Evolutionary conservation across 2,329 filamentous ascomycete species (phyloP).

Genomic region (Cladosporium sp.): DNA sequence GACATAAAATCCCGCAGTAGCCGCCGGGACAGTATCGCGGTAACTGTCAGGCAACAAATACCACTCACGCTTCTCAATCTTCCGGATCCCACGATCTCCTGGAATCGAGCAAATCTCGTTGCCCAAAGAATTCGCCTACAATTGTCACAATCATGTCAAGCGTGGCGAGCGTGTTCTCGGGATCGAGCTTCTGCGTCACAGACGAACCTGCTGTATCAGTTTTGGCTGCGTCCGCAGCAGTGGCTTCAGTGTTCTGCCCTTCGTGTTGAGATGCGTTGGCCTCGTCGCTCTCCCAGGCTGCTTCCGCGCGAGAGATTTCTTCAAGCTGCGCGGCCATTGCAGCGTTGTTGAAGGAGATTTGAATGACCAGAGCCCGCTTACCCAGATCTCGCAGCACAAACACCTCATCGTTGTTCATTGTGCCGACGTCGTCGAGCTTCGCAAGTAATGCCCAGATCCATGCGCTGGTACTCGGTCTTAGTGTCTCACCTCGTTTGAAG

Average conservation of each 20-base stretch:
- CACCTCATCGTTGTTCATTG: constrained; percentile 74
- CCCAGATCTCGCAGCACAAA: constrained; percentile 77
- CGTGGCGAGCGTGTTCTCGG: constrained; percentile 56
- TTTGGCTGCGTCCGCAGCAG: constrained; percentile 10
- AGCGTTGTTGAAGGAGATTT: constrained; percentile 33
- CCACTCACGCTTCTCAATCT: constrained; percentile 9
- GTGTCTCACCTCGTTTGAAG: constrained; percentile 59
- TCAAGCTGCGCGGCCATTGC: constrained; percentile 34
- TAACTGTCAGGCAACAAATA: background rate
- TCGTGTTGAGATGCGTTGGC: constrained; percentile 9
- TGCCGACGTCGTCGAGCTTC: constrained; percentile 66
- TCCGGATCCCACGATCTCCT: constrained; percentile 45
- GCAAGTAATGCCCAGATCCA: constrained; percentile 88
- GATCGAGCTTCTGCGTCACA: constrained; percentile 32
- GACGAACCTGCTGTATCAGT: constrained; percentile 19
- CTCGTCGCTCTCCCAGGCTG: background rate
- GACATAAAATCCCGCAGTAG: constrained; percentile 9
- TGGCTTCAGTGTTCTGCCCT: constrained; percentile 13
- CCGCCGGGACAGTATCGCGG: constrained; percentile 6
- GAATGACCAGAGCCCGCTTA: constrained; percentile 61
- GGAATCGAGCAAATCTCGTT: constrained; percentile 79
- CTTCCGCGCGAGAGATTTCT: constrained; percentile 20
- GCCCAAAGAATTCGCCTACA: constrained; percentile 85
- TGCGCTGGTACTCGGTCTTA: constrained; percentile 68
- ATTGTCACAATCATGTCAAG: constrained; percentile 91